Percentiles rank a stretch among this genome's conserved stretches.
Evolutionary conservation across 2,329 filamentous ascomycete species (phyloP).

Genomic region (Aspergillus tamarii): DNA sequence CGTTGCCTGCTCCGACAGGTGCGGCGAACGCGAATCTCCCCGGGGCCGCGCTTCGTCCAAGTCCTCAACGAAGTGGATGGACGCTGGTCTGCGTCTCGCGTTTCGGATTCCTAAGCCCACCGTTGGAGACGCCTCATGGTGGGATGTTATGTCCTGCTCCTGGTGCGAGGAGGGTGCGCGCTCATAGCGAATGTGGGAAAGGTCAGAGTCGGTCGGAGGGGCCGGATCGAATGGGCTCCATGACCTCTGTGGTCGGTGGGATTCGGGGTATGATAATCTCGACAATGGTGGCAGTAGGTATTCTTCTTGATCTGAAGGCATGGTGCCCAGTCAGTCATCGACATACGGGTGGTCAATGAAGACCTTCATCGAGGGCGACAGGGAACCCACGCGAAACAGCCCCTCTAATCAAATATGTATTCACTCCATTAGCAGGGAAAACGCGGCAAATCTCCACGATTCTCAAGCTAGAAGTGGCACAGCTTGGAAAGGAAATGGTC

Average conservation of each 20-base stretch:
- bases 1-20: neutral
- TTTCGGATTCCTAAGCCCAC: constrained; percentile 7
- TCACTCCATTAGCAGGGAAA: neutral
- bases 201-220: neutral
- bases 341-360: neutral
- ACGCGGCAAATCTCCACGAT: neutral
- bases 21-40: neutral
- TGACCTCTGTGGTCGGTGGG: neutral
- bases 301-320: constrained; percentile 11
- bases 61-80: neutral
- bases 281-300: constrained; percentile 9
- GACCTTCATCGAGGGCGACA: neutral
- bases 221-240: constrained; percentile 9
- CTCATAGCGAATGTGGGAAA: constrained; percentile 11
- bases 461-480: neutral
- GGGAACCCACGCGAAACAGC: neutral
- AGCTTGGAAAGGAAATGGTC: neutral
- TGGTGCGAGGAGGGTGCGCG: neutral
- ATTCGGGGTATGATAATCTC: neutral
- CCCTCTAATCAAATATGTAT: neutral
- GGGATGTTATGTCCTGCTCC: neutral
- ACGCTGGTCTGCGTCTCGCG: neutral
- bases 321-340: neutral
- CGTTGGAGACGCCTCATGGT: neutral
- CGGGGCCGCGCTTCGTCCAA: neutral